A percentile compares a stretch with the other conserved stretches of the same genome.
Evolutionary conservation across 306 rosid genomes (phyloP).

Genomic region (Hippophae tibetana): DNA sequence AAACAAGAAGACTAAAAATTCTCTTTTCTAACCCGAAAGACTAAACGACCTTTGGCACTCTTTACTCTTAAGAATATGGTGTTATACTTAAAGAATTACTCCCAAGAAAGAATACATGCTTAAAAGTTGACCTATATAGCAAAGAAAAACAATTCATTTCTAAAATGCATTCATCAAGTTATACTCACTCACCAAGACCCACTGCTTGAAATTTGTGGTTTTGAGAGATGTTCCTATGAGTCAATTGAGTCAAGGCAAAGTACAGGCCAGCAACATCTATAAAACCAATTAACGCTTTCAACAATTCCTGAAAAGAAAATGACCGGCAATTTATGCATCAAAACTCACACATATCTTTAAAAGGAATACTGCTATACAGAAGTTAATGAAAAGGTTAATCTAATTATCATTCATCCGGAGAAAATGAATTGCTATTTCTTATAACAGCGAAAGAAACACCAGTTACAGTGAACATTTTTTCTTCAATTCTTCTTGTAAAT

Average conservation of each 20-base stretch:
- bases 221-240: conserved; percentile 93
- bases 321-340: conserved; percentile 9
- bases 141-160: conserved; percentile 7
- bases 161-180: conserved; percentile 5
- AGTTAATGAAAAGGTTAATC: too few relatives aligned
- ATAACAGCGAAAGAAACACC: too few relatives aligned
- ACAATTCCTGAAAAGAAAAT: conserved; percentile 53
- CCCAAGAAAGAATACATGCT: too few relatives aligned
- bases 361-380: neutral
- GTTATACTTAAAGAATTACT: too few relatives aligned
- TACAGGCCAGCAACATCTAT: conserved; percentile 97
- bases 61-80: too few relatives aligned
- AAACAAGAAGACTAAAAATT: too few relatives aligned
- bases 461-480: too few relatives aligned
- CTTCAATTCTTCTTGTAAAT: too few relatives aligned
- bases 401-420: too few relatives aligned
- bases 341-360: conserved; percentile 2
- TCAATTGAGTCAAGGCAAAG: conserved; percentile 96
- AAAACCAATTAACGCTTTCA: conserved; percentile 94
- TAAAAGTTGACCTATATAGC: neutral
- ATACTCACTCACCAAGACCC: conserved; percentile 94
- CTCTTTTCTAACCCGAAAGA: too few relatives aligned
- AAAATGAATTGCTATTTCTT: too few relatives aligned
- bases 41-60: too few relatives aligned
- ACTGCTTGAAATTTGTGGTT: conserved; percentile 98